A percentile compares a stretch with the other conserved stretches of the same genome.
These are phyloP conservation scores for Microdochium trichocladiopsis DNA, from an alignment of 2,329 filamentous ascomycete genomes.

Conservation along the genomic window DNA sequence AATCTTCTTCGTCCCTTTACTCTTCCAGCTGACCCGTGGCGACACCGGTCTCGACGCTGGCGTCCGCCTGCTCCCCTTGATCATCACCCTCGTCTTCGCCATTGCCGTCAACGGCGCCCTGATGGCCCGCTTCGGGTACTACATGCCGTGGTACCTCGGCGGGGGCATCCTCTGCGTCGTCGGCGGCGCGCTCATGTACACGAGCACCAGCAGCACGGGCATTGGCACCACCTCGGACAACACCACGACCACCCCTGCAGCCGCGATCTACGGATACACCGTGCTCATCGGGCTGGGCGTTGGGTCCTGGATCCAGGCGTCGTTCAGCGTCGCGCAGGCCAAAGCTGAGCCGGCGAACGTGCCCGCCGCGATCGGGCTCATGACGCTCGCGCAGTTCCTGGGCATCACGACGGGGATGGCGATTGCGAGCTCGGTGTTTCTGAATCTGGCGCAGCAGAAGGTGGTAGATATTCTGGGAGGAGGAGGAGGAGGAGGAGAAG, in stretches of 20 bases:
- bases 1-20: slow-evolving; percentile 44
- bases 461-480: too few species aligned
- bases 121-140: slow-evolving; percentile 23
- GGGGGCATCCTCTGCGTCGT: background rate
- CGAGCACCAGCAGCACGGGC: background rate
- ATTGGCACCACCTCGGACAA: too few species aligned
- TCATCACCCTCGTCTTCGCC: slow-evolving; percentile 24
- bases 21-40: slow-evolving; percentile 38
- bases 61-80: slow-evolving; percentile 32
- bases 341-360: background rate
- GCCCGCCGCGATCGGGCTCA: background rate
- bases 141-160: slow-evolving; percentile 3
- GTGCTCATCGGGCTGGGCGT: background rate
- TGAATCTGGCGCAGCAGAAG: too few species aligned
- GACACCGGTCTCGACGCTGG: slow-evolving; percentile 31
- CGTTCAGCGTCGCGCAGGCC: background rate
- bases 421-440: background rate
- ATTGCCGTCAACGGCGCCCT: slow-evolving; percentile 24
- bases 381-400: background rate
- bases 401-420: background rate
- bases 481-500: too few species aligned
- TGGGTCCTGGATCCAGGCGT: background rate
- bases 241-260: too few species aligned
- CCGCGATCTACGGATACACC: background rate
- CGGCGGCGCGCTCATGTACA: slow-evolving; percentile 4